A percentile compares a stretch with the other conserved stretches of the same genome.
Evolutionary conservation across 768 basidiomycete genomes (phyloP).

Genomic region (Auricularia sp.): DNA sequence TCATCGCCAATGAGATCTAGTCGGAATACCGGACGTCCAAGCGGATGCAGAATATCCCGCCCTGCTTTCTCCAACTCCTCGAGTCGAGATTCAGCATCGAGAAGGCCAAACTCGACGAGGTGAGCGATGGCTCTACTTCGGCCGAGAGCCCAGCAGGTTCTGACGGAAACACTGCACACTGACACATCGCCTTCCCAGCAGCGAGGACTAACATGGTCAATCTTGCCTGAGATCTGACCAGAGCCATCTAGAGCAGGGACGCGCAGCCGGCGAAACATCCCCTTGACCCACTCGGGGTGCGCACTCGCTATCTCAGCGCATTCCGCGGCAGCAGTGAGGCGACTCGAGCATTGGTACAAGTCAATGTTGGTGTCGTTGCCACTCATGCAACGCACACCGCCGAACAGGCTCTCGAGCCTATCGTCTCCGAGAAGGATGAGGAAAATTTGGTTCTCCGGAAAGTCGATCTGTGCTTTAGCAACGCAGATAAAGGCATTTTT

Average conservation of each 20-base stretch:
- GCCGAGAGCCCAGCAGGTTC: neutral
- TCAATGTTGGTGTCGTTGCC: conserved; percentile 14
- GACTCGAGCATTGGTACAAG: conserved; percentile 16
- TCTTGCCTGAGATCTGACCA: neutral
- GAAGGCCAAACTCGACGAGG: neutral
- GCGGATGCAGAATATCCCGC: neutral
- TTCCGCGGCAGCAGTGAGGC: conserved; percentile 23
- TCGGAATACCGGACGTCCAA: neutral
- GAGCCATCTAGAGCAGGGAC: neutral
- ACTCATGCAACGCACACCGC: conserved; percentile 14
- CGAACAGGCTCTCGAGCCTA: conserved; percentile 24
- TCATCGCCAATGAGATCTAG: neutral
- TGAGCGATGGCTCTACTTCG: neutral
- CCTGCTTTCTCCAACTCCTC: neutral
- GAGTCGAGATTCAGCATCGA: neutral
- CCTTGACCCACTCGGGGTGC: conserved; percentile 29
- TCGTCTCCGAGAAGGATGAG: conserved; percentile 29
- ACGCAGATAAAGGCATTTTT: conserved; percentile 31
- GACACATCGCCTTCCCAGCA: neutral
- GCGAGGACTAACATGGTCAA: neutral
- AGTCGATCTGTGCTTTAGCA: conserved; percentile 26
- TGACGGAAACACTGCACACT: neutral
- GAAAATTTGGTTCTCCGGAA: conserved; percentile 22
- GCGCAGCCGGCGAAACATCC: conserved; percentile 21
- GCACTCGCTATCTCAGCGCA: conserved; percentile 26